A percentile compares a stretch with the other conserved stretches of the same genome.
These are phyloP conservation scores for Phytopythium kandeliae DNA, from an alignment of 352 stramenopile genomes.

Conservation along the genomic window DNA sequence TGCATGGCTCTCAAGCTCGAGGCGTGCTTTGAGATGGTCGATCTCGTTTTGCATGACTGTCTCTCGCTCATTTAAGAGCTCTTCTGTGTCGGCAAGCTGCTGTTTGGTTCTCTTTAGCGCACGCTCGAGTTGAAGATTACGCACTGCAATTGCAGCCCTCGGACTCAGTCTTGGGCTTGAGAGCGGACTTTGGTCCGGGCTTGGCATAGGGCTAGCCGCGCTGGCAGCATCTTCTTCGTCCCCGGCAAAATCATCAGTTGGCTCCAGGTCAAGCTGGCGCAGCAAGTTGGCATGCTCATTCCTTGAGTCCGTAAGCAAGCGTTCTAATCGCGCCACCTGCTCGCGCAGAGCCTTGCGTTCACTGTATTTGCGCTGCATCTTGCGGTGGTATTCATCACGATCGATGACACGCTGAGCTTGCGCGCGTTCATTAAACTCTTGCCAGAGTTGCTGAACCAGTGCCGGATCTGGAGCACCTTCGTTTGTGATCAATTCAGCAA, in stretches of 20 bases:
- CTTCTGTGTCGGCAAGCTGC: slow-evolving; percentile 36
- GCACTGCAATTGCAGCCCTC: slow-evolving; percentile 12
- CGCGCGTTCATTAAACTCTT: slow-evolving; percentile 49
- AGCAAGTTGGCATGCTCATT: slow-evolving; percentile 26
- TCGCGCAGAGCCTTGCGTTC: slow-evolving; percentile 52
- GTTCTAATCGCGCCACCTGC: slow-evolving; percentile 37
- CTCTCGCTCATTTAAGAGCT: slow-evolving; percentile 22
- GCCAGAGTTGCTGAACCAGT: slow-evolving; percentile 52
- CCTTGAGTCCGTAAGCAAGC: slow-evolving; percentile 24
- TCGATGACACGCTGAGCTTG: slow-evolving; percentile 34
- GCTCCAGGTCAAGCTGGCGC: not conserved
- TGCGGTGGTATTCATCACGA: slow-evolving; percentile 51
- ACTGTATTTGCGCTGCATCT: slow-evolving; percentile 69
- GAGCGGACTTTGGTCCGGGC: not conserved
- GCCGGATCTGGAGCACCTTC: slow-evolving; percentile 20
- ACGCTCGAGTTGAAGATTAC: slow-evolving; percentile 51
- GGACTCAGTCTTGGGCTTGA: slow-evolving; percentile 1
- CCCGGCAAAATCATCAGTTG: not conserved
- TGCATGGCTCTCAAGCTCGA: slow-evolving; percentile 44
- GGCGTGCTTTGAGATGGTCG: slow-evolving; percentile 36
- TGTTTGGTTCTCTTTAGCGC: too few species aligned
- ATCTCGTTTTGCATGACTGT: slow-evolving; percentile 23
- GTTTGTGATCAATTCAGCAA: not conserved
- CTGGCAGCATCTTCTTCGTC: not conserved
- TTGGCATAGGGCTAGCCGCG: not conserved